A percentile compares a stretch with the other conserved stretches of the same genome.
Evolutionary conservation across 2,329 filamentous ascomycete species (phyloP).

Genomic region (Diplodia seriata): DNA sequence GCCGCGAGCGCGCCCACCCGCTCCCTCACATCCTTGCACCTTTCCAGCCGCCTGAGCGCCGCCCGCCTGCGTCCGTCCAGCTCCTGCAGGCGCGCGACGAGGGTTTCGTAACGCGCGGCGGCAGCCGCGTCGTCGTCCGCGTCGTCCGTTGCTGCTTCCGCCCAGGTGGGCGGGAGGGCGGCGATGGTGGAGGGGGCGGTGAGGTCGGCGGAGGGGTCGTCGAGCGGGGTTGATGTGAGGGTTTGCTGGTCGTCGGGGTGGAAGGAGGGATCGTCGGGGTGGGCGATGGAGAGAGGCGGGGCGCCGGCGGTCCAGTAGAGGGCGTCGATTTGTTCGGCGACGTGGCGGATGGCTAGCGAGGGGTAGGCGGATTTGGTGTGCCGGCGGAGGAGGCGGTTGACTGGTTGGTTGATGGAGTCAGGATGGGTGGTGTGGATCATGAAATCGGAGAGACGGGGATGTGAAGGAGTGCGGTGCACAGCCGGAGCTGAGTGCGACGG

Average conservation of each 20-base stretch:
- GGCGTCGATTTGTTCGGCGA: constrained; percentile 74
- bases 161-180: constrained; percentile 42
- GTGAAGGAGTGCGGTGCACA: background rate
- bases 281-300: constrained; percentile 12
- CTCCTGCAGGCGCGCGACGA: constrained; percentile 56
- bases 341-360: constrained; percentile 71
- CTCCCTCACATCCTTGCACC: constrained; percentile 57
- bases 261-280: background rate
- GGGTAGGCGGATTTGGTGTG: constrained; percentile 72
- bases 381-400: constrained; percentile 69
- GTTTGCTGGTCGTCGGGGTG: background rate
- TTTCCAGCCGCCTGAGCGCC: constrained; percentile 55
- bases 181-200: constrained; percentile 39
- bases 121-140: constrained; percentile 32
- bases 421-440: background rate
- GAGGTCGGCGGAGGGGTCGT: constrained; percentile 14
- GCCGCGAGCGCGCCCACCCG: constrained; percentile 61
- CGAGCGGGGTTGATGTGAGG: background rate
- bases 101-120: constrained; percentile 42
- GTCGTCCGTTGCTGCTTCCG: constrained; percentile 33
- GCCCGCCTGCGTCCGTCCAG: constrained; percentile 59
- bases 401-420: constrained; percentile 41
- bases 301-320: constrained; percentile 61
- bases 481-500: background rate
- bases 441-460: background rate